Evolutionary conservation across 352 stramenopile species (phyloP).

Genomic region (Halophytophthora batemanensis): DNA sequence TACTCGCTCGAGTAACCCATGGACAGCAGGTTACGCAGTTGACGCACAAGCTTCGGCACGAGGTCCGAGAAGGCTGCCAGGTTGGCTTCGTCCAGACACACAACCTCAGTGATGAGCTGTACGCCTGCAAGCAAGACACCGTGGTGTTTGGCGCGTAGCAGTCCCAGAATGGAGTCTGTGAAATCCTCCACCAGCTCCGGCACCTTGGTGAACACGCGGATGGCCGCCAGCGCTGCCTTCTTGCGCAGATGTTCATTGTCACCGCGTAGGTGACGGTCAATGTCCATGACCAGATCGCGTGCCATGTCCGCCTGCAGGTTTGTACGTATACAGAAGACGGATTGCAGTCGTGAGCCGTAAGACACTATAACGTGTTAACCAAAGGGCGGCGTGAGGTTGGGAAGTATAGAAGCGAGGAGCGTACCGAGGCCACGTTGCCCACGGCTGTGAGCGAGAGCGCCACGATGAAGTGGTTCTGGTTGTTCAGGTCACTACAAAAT

Average conservation of each 20-base stretch:
- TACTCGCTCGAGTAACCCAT: constrained; percentile 99
- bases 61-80: constrained; percentile 71
- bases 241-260: constrained; percentile 97
- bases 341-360: neutral
- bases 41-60: constrained; percentile 71
- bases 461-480: constrained; percentile 94
- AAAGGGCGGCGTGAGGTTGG: neutral
- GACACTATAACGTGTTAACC: neutral
- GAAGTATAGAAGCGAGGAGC: neutral
- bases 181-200: constrained; percentile 99
- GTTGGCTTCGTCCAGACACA: constrained; percentile 75
- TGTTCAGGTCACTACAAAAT: constrained; percentile 89
- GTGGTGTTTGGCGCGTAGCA: constrained; percentile 96
- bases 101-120: constrained; percentile 96
- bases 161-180: constrained; percentile 91
- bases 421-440: constrained; percentile 96
- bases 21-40: constrained; percentile 95
- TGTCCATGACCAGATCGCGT: constrained; percentile 97
- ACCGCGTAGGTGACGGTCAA: constrained; percentile 93
- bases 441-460: constrained; percentile 96
- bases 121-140: constrained; percentile 96
- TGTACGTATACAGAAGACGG: neutral
- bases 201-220: constrained; percentile 92
- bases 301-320: constrained; percentile 92
- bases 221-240: constrained; percentile 95